Base-by-base conservation (phyloP, 208 protist species). In the Herpetomonas tarakana region DNA sequence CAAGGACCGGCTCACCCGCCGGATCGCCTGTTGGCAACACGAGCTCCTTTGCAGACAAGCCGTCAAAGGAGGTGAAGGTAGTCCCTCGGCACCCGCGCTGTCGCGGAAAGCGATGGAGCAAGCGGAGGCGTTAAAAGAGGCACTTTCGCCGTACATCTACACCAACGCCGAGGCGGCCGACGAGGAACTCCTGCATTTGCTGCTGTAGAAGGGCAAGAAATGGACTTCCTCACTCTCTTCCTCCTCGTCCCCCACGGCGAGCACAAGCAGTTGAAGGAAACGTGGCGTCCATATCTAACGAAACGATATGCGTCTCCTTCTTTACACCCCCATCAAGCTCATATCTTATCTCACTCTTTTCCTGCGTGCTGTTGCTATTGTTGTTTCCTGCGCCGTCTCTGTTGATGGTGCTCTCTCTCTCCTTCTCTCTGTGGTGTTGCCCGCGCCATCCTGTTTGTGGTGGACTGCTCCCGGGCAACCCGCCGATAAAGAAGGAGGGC, bases 311-410 rank as follows among this genome's bases (percentile, higher is more conserved):
- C 2, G 4, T 46, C 55, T 44, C 25, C 21, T 62, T 39, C 0
- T 62, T 39, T 52, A 25, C 6, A 28, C 41, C 25, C 25, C 44
- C 16, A 2, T 52, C 19, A 18, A 6, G 22, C 54, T 45, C 11
- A 24, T 35, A 11, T 58, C 47, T n/a, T 50, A 52, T 53, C 58
- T 38, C 45, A 51, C 31, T 65, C 14, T 50, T 45, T 60, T 58
- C 3, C 29, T 45, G 6, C 18, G 30, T 18, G 31, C 52, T 52
- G 27, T 38, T 39, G 14, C 27, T 47, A 0, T 57, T 29, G 27
- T 45, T 50, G 26, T 56, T 55, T 50, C 55, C 16, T 58, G 2
- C 60, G 12, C 21, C 30, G 49, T 2, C 56, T 0, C 21, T 22
- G 14, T 18, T n/a, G n/a, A n/a, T n/a, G n/a, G n/a, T 51, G 27